phyloP scores from a whole-genome alignment of 140 eudicot genomes.

The Cichorium intybus region DNA sequence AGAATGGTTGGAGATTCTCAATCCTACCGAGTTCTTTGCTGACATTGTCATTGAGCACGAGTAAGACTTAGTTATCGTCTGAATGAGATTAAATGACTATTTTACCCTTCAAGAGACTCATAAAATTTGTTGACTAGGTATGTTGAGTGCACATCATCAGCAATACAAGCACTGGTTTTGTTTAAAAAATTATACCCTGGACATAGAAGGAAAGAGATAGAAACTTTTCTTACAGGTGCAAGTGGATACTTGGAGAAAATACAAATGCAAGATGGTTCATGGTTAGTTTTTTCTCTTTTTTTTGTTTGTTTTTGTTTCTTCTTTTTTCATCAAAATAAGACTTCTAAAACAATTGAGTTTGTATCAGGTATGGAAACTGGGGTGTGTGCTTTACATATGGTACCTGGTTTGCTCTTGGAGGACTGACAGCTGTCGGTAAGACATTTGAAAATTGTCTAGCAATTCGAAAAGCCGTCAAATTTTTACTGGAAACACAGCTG shows the following conservation, averaged over 20 bases:
- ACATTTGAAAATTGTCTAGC: slow-evolving; percentile 40
- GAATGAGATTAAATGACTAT: background rate
- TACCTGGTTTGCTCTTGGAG: slow-evolving; percentile 56
- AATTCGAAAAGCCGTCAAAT: slow-evolving; percentile 52
- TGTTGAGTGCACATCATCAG: slow-evolving; percentile 81
- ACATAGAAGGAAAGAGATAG: slow-evolving; percentile 68
- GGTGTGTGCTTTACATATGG: slow-evolving; percentile 52
- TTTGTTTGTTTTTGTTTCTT: too few relatives aligned
- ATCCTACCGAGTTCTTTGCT: slow-evolving; percentile 77
- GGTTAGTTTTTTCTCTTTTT: slow-evolving; percentile 41
- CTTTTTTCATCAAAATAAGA: too few relatives aligned
- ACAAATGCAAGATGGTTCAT: slow-evolving; percentile 80
- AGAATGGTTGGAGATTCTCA: slow-evolving; percentile 80
- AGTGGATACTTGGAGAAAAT: slow-evolving; percentile 47
- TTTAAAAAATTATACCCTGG: slow-evolving; percentile 68
- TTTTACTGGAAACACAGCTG: slow-evolving; percentile 39
- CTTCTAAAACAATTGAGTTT: too few relatives aligned
- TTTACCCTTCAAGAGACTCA: slow-evolving; percentile 4
- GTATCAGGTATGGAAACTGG: slow-evolving; percentile 65
- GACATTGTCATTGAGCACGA: slow-evolving; percentile 76
- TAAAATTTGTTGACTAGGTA: slow-evolving; percentile 44
- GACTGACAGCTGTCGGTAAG: slow-evolving; percentile 43
- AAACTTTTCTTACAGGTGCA: slow-evolving; percentile 46
- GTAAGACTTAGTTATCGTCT: slow-evolving; percentile 56
- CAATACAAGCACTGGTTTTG: slow-evolving; percentile 66